Base-by-base conservation (phyloP, 2,329 filamentous ascomycete species). In the Albophoma yamanashiensis region DNA sequence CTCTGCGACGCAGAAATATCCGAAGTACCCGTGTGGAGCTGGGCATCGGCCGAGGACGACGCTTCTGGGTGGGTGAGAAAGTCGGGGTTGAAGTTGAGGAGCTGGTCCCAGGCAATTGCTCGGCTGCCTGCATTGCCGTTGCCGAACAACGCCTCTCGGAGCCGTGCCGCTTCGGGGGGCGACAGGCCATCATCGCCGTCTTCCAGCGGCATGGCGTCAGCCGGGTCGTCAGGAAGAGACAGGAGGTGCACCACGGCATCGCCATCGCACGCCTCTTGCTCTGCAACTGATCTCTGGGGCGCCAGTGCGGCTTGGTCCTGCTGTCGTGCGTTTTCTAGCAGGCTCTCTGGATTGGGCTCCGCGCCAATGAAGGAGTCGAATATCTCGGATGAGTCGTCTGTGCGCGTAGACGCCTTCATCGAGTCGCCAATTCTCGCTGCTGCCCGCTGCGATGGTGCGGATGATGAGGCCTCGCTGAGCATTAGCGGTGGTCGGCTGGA, bases 31-130 rank as follows among this genome's bases (percentile, higher is more conserved):
- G 79, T 59, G 55, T 76, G 71, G 39, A 64, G 63, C 50, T 61
- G 59, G 55, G 60, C 62, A 56, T 65, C 64, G 22, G 59, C 57
- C 34, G 62, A 62, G 17, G 62, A 65, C 36, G 4, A 20, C 20
- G 62, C 43, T 31, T 63, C 63, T 6, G 68, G 64, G 5, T 65
- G 39, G 6, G 64, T 63, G 17, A 79, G 60, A 62, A 76, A 80
- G 20, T 74, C 69, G 0, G 81, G 80, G 22, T 78, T 73, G 63
- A 84, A 83, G 64, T 82, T 80, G 52, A 84, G 74, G 25, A 79
- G 66, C 40, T 73, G 70, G 59, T 80, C 74, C 79, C 79, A 82
- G 12, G 27, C 20, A 22, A 25, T 38, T 11, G 59, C 40, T 47
- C 38, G 17, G 31, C 58, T n/a, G 53, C 60, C 20, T 22, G 38